Base-by-base conservation (phyloP, 768 basidiomycete species). In the Mycena floridula region DNA sequence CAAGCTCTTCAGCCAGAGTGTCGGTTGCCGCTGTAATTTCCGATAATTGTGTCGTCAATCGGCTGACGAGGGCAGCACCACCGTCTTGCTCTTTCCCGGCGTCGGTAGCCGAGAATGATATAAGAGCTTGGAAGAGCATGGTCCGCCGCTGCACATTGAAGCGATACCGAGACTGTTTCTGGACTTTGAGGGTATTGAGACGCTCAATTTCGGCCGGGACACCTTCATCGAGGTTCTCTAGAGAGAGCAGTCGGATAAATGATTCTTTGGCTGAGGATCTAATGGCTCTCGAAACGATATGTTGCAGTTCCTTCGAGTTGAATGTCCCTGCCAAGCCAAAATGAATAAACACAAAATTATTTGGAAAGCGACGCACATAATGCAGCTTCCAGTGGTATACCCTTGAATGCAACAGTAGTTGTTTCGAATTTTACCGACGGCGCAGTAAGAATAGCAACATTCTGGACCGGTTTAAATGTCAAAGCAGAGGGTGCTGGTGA, bases 61-160 rank as follows among this genome's bases (percentile, higher is more conserved):
- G 65, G 42, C 63, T 62, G 12, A 71, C 59, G 5, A 74, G 61
- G 2, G 59, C 65, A 21, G 63, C 65, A 37, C 72, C 70, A 21
- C 56, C 62, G 37, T 67, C 64, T 46, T 48, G 25, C 11, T 44
- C 38, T 50, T 44, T 39, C 30, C 53, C 53, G 18, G 50, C 54
- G 11, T 50, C 36, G 24, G 61, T 59, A 2, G 65, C 59, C 0
- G 74, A 68, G 24, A 69, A 70, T 0, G 83, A 77, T 47, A 77
- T 76, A 37, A 89, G 66, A 3, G 82, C 83, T 43, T 86, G 84
- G 20, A 89, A 62, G 21, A 85, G 65, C 79, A 84, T 85, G 2
- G 80, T 79, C 27, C 85, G 69, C 7, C 83, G 67, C 16, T 81
- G 77, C 27, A 77, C 73, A 38, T 79, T 74, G 54, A 85, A 86